Conservation (phyloP, 768 basidiomycete genomes). For the Trametes cubensis region DNA sequence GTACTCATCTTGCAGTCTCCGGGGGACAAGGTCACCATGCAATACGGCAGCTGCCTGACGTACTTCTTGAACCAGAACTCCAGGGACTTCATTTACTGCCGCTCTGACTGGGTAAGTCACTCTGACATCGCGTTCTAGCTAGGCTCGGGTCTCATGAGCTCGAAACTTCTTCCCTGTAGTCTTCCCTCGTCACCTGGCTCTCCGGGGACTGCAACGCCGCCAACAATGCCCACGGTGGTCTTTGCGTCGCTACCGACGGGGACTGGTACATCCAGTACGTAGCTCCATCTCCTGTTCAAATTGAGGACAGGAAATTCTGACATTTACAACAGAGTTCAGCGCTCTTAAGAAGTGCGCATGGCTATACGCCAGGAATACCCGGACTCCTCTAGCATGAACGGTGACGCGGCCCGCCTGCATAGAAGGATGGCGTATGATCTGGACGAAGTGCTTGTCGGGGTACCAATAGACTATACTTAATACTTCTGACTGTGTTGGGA, state of each 20-base stretch:
- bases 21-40: conserved; percentile 44
- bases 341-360: background rate
- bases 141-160: background rate
- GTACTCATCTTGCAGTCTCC: conserved; percentile 19
- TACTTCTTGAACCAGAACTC: too few species aligned
- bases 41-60: too few species aligned
- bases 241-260: conserved; percentile 49
- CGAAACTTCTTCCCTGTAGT: conserved; percentile 27
- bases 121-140: background rate
- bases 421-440: too few species aligned
- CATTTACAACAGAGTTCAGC: background rate
- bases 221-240: too few species aligned
- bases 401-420: too few species aligned
- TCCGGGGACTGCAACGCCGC: conserved; percentile 49
- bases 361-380: background rate
- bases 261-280: conserved; percentile 50
- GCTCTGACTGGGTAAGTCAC: too few species aligned
- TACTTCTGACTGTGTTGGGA: too few species aligned
- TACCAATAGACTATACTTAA: too few species aligned
- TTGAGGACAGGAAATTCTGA: background rate
- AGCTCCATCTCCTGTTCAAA: background rate
- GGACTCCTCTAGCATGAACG: too few species aligned
- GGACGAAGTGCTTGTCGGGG: too few species aligned
- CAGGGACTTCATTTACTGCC: too few species aligned
- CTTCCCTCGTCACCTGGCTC: conserved; percentile 43